These are phyloP conservation scores for Cladosporium sp. DNA, from an alignment of 2,329 filamentous ascomycete genomes.

Conservation along the genomic window DNA sequence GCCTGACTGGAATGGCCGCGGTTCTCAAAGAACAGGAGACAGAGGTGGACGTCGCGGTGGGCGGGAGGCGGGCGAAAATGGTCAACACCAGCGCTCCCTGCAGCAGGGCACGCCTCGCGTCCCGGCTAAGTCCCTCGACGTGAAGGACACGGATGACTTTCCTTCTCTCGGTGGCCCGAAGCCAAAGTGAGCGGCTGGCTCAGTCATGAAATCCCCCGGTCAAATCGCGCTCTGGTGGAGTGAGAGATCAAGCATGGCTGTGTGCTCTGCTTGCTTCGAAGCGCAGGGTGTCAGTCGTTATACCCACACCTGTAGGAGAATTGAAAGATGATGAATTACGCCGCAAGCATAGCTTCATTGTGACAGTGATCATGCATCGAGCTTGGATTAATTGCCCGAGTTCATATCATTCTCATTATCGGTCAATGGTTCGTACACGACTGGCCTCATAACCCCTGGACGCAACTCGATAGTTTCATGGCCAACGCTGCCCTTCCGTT, in stretches of 20 bases:
- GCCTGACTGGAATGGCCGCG: background rate
- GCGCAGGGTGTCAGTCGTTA: background rate
- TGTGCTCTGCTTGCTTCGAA: background rate
- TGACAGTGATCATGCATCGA: too few relatives aligned
- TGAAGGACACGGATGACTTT: conserved; percentile 30
- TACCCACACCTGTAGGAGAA: background rate
- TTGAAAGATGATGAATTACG: background rate
- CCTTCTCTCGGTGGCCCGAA: conserved; percentile 28
- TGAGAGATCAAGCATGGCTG: background rate
- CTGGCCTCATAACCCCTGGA: too few relatives aligned
- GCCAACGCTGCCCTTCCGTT: too few relatives aligned
- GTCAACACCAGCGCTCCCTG: background rate
- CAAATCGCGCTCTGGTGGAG: background rate
- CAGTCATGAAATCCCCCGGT: background rate
- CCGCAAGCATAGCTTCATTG: background rate
- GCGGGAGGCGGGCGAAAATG: background rate
- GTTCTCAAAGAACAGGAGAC: background rate
- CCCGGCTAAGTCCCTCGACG: conserved; percentile 19
- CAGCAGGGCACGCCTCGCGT: background rate
- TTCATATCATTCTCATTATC: too few relatives aligned
- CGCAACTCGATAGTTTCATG: too few relatives aligned
- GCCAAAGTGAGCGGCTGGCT: conserved; percentile 20
- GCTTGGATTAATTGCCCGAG: too few relatives aligned
- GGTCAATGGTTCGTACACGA: too few relatives aligned
- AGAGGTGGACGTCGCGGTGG: background rate